Conservation (phyloP, 306 rosid genomes). For the Trifolium fragiferum region DNA sequence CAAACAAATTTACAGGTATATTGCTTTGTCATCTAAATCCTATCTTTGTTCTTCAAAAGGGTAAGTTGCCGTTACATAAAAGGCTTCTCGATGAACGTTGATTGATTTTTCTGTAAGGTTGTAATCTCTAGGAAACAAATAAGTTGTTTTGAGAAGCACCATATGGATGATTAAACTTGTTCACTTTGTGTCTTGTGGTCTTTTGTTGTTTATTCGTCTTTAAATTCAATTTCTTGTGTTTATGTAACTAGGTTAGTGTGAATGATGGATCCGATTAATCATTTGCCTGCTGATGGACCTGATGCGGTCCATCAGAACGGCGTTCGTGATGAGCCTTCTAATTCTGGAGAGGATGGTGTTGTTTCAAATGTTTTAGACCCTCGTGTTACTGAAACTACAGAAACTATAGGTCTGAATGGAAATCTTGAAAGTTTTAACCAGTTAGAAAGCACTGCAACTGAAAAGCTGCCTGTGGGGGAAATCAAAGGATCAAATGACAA, state of each 20-base stretch:
- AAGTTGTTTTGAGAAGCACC: slow-evolving; percentile 16
- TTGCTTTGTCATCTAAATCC: slow-evolving; percentile 36
- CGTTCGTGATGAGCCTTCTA: slow-evolving; percentile 51
- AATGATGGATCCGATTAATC: slow-evolving; percentile 69
- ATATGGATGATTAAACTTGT: neutral
- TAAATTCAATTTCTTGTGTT: slow-evolving; percentile 14
- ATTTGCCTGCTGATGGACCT: slow-evolving; percentile 58
- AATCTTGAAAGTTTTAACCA: slow-evolving; percentile 44
- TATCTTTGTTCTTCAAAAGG: slow-evolving; percentile 35
- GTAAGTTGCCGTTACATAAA: slow-evolving; percentile 36
- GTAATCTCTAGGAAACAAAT: neutral
- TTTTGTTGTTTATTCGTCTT: slow-evolving; percentile 28
- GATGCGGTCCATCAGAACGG: slow-evolving; percentile 72
- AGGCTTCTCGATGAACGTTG: neutral
- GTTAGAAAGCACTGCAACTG: slow-evolving; percentile 49
- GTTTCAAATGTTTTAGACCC: slow-evolving; percentile 48
- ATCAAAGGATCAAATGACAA: slow-evolving; percentile 49
- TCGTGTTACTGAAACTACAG: slow-evolving; percentile 36
- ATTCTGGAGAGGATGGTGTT: slow-evolving; percentile 46
- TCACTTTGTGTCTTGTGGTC: neutral
- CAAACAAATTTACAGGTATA: slow-evolving; percentile 36
- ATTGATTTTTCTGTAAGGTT: neutral
- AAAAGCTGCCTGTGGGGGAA: slow-evolving; percentile 49
- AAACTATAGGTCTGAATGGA: slow-evolving; percentile 53
- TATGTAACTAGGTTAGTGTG: slow-evolving; percentile 53